These are phyloP conservation scores for Ensete glaucum DNA, from an alignment of 176 grass and related monocot species.

Conservation along the genomic window DNA sequence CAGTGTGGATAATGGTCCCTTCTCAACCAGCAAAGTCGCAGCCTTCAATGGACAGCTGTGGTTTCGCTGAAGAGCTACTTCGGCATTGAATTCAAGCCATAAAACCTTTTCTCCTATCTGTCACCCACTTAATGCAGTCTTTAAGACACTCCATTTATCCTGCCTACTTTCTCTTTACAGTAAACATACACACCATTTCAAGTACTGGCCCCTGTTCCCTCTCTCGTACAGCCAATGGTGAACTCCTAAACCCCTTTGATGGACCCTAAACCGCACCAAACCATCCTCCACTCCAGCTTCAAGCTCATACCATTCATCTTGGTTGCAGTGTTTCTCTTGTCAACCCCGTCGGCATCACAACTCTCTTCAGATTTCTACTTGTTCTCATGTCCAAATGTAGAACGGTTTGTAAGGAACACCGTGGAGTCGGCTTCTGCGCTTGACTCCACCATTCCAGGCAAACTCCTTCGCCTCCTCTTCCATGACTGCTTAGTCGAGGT, in stretches of 20 bases:
- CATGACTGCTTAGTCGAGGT: slow-evolving; percentile 98
- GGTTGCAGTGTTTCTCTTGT: slow-evolving; percentile 14
- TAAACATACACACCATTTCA: background rate
- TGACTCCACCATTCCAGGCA: slow-evolving; percentile 56
- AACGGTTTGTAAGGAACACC: slow-evolving; percentile 56
- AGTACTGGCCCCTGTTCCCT: background rate
- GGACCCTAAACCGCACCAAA: background rate
- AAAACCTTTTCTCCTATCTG: background rate
- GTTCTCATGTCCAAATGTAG: slow-evolving; percentile 53
- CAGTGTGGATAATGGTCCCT: background rate
- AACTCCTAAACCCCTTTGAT: background rate
- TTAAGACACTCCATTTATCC: background rate
- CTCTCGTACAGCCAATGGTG: background rate
- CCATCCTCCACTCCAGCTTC: background rate
- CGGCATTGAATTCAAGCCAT: background rate
- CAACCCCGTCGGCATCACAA: slow-evolving; percentile 10
- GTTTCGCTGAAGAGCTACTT: background rate
- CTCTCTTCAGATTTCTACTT: slow-evolving; percentile 68
- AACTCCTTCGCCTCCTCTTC: slow-evolving; percentile 85
- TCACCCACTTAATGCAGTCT: background rate
- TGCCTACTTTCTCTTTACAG: background rate
- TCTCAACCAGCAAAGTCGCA: background rate
- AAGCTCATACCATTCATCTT: background rate
- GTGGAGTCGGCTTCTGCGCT: slow-evolving; percentile 42
- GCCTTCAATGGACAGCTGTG: background rate